Conservation (phyloP, 306 rosid genomes). For the Bauhinia variegata region DNA sequence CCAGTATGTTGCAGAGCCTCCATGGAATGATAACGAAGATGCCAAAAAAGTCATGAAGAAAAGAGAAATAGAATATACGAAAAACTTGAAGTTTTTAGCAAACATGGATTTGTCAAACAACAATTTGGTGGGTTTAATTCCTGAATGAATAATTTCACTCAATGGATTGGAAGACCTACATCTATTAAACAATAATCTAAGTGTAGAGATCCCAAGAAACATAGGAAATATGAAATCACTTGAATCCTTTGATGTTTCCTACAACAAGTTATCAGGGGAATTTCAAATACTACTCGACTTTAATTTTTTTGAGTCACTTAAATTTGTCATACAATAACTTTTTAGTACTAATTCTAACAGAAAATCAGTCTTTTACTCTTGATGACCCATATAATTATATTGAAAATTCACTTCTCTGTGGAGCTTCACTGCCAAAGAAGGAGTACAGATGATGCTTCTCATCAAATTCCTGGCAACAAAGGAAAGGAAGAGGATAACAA, state of each 20-base stretch:
- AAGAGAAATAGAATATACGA: too few species aligned
- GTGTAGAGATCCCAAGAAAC: slow-evolving; percentile 4
- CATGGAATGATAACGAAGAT: too few species aligned
- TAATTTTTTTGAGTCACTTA: not conserved
- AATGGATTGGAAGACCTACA: not conserved
- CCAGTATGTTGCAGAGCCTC: too few species aligned
- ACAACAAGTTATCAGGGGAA: too few species aligned
- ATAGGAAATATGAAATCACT: too few species aligned
- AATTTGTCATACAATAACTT: slow-evolving; percentile 12
- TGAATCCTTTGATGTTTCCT: too few species aligned
- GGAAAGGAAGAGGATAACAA: not conserved
- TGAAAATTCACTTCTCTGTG: not conserved
- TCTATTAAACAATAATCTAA: not conserved
- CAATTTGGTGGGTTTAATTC: too few species aligned
- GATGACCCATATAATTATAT: not conserved
- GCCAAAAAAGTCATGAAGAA: too few species aligned
- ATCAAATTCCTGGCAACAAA: not conserved
- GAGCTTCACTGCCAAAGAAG: not conserved
- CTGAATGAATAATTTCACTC: not conserved
- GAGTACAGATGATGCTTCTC: not conserved
- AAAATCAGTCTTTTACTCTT: not conserved
- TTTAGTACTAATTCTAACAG: not conserved
- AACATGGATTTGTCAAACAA: too few species aligned
- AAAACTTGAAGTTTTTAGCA: too few species aligned
- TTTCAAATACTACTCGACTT: too few species aligned